Evolutionary conservation across 2,329 filamentous ascomycete genomes (phyloP), one percentile per base, ranked within the genome.

Genomic region (Zasmidium cellare): DNA sequence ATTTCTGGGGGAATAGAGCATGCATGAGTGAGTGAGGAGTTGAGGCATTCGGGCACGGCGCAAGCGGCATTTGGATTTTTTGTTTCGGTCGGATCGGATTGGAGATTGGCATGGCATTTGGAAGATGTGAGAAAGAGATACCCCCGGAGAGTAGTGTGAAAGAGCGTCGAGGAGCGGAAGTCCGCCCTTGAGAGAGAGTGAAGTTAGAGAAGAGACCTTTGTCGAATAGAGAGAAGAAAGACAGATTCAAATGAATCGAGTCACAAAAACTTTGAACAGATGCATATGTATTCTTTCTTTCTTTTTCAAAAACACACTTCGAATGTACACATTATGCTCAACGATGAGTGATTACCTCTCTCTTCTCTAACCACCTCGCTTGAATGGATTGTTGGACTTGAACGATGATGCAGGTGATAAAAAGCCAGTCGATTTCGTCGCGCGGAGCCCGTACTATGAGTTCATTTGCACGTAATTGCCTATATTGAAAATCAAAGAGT

Each of bases 401-500:
- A 14, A 18, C 11, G 35, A n/a, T 14, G 35, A 41, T 41, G 35
- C 35, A 41, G 16, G 35, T 41, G n/a, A n/a, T n/a, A 41, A 18
- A 14, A 49, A 49, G 20, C 23, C 51, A 53, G 22, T 20, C 18
- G 51, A 53, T 45, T 45, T 53, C 45, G 20, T 50, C 3, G 19
- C 3, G 5, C 46, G 46, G 46, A 60, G 20, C 44, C 45, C 48
- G 47, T 14, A 25, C 59, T 65, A 65, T 45, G 63, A 64, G 63
- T 75, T 76, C 57, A 80, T 59, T 57, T 77, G 76, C 25, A 81
- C 79, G 59, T 81, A 81, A 64, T 81, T 81, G 46, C 76, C 76
- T 79, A 50, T 9, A 18, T 9, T 5, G 19, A 45, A 41, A 53
- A 53, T 65, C 47, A 61, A n/a, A n/a, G 48, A 19, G 44, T 23